Evolutionary conservation across 306 rosid genomes (phyloP).

Genomic region (Rosa chinensis): DNA sequence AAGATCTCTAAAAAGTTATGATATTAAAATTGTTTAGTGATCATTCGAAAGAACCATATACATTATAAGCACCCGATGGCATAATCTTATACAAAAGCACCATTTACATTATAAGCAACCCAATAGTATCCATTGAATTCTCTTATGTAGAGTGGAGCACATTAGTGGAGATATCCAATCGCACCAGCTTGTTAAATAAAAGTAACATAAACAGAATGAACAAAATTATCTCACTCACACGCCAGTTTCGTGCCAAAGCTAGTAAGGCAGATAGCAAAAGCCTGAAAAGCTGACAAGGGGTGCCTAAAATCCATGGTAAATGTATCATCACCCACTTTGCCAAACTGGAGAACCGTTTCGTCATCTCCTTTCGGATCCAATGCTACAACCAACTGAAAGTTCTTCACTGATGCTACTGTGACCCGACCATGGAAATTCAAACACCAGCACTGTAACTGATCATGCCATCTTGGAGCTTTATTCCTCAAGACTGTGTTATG

Average conservation of each 20-base stretch:
- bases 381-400: conserved; percentile 87
- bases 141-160: conserved; percentile 25
- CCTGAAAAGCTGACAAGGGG: conserved; percentile 95
- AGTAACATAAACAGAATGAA: conserved; percentile 18
- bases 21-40: too few species aligned
- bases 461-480: conserved; percentile 99
- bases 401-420: conserved; percentile 91
- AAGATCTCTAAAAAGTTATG: too few species aligned
- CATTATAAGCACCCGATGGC: conserved; percentile 26
- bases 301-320: conserved; percentile 97
- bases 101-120: conserved; percentile 51
- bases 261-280: conserved; percentile 94
- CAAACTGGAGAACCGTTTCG: conserved; percentile 90
- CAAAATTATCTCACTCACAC: conserved; percentile 59
- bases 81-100: conserved; percentile 31
- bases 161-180: conserved; percentile 39
- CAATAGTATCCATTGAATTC: conserved; percentile 26
- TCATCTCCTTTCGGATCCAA: conserved; percentile 91
- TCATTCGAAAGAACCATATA: neutral
- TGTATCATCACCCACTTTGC: conserved; percentile 87
- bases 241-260: conserved; percentile 99
- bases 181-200: conserved; percentile 36
- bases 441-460: conserved; percentile 96
- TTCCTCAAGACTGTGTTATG: conserved; percentile 71
- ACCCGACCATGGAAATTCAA: conserved; percentile 99